Percentiles rank a stretch among this genome's conserved stretches.
phyloP scores from a whole-genome alignment of 192 early-diverging fungal genomes.

The Entophlyctis luteolus region DNA sequence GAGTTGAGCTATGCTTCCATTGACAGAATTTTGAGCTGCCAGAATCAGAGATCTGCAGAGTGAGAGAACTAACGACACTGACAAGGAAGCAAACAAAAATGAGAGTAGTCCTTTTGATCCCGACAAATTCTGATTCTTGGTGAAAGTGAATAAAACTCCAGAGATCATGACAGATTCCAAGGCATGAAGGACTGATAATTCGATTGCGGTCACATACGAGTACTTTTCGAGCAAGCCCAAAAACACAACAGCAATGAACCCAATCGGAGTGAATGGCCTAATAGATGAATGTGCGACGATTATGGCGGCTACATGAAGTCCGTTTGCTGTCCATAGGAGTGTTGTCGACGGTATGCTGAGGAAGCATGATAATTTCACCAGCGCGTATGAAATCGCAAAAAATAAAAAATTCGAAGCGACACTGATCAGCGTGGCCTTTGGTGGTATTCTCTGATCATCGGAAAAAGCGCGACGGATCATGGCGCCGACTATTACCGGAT shows the following conservation, averaged over 20 bases:
- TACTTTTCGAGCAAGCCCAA: neutral
- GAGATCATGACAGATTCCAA: neutral
- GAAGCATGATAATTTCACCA: neutral
- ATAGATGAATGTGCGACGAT: neutral
- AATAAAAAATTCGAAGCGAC: neutral
- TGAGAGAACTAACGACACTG: neutral
- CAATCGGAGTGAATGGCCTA: neutral
- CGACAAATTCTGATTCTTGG: neutral
- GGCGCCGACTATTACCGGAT: no score
- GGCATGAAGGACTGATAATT: constrained; percentile 1
- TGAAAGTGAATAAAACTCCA: neutral
- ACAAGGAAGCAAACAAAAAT: neutral
- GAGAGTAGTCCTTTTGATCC: neutral
- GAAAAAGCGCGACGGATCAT: no score
- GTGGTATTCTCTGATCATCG: no score
- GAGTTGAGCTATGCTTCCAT: neutral
- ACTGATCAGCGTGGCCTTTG: neutral
- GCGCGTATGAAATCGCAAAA: neutral
- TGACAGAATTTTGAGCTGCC: neutral
- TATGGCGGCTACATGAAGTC: constrained; percentile 2
- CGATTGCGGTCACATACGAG: neutral
- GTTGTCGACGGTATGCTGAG: neutral
- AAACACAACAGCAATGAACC: neutral
- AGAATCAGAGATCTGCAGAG: neutral
- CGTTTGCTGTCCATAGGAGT: constrained; percentile 2